phyloP scores from a whole-genome alignment of 257 asterid species.

The Paraleonurus japonicus region DNA sequence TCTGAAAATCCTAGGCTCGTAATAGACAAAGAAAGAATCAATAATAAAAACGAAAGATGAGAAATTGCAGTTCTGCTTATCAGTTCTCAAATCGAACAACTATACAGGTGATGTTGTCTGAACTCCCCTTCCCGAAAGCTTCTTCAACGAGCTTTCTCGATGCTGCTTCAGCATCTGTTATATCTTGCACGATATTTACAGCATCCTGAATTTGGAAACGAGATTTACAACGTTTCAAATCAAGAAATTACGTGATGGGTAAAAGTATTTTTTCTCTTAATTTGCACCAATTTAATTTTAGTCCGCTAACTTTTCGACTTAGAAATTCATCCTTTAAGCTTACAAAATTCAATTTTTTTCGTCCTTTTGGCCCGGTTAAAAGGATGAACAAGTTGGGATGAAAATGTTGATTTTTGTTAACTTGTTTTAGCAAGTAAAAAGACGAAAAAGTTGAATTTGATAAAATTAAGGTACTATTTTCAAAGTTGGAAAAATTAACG shows the following conservation, averaged over 20 bases:
- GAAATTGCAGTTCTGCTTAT: slow-evolving; percentile 19
- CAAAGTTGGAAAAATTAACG: too few relatives aligned
- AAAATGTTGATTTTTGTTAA: too few relatives aligned
- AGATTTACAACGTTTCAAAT: not conserved
- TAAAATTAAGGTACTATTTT: too few relatives aligned
- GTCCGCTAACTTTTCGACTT: too few relatives aligned
- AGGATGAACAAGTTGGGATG: too few relatives aligned
- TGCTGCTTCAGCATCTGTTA: slow-evolving; percentile 66
- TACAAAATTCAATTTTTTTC: too few relatives aligned
- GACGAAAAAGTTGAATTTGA: too few relatives aligned
- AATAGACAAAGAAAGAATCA: not conserved
- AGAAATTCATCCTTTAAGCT: too few relatives aligned
- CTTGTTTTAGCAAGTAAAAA: too few relatives aligned
- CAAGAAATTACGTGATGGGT: not conserved
- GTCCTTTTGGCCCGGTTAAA: too few relatives aligned
- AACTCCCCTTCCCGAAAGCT: slow-evolving; percentile 66
- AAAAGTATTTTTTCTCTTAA: too few relatives aligned
- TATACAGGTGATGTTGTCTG: slow-evolving; percentile 73
- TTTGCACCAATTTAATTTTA: too few relatives aligned
- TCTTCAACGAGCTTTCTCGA: slow-evolving; percentile 61
- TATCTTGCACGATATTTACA: slow-evolving; percentile 58
- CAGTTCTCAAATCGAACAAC: slow-evolving; percentile 64
- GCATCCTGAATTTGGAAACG: slow-evolving; percentile 51
- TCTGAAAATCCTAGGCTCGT: slow-evolving; percentile 4
- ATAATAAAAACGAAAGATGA: not conserved